phyloP scores from a whole-genome alignment of 1,139 yeast species.

The Blastobotrys illinoisensis region DNA sequence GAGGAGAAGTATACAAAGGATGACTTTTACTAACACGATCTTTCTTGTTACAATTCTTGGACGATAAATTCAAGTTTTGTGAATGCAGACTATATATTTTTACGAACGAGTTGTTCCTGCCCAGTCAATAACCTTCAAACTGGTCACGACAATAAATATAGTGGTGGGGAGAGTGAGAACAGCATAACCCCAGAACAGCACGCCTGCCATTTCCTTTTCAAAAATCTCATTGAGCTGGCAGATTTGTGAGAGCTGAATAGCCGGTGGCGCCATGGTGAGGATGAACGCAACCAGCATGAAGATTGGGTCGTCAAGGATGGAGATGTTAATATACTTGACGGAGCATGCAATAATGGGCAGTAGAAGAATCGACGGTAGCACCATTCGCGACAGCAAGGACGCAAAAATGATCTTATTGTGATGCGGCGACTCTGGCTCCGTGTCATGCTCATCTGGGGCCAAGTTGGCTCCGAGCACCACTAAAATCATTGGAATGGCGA shows the following conservation, averaged over 20 bases:
- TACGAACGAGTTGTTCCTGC: slow-evolving; percentile 27
- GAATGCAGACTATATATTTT: not conserved
- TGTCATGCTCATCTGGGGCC: slow-evolving; percentile 33
- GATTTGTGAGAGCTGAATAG: slow-evolving; percentile 77
- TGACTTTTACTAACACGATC: not conserved
- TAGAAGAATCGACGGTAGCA: slow-evolving; percentile 61
- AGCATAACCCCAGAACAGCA: slow-evolving; percentile 82
- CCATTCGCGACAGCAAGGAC: slow-evolving; percentile 69
- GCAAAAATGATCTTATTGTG: slow-evolving; percentile 58
- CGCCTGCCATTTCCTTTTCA: slow-evolving; percentile 81
- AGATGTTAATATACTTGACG: slow-evolving; percentile 59
- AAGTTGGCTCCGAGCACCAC: slow-evolving; percentile 56
- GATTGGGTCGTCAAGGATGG: slow-evolving; percentile 79
- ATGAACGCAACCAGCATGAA: slow-evolving; percentile 71
- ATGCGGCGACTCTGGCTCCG: slow-evolving; percentile 46
- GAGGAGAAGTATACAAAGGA: not conserved
- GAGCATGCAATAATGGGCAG: slow-evolving; percentile 62
- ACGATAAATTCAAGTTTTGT: not conserved
- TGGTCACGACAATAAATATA: slow-evolving; percentile 61
- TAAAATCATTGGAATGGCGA: slow-evolving; percentile 76
- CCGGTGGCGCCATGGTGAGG: slow-evolving; percentile 76
- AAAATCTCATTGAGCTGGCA: slow-evolving; percentile 71
- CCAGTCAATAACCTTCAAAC: slow-evolving; percentile 60
- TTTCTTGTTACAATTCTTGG: not conserved
- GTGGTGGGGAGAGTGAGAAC: slow-evolving; percentile 74